Base-by-base conservation (phyloP, 192 early-diverging fungal genomes). In the Backusella circina region DNA sequence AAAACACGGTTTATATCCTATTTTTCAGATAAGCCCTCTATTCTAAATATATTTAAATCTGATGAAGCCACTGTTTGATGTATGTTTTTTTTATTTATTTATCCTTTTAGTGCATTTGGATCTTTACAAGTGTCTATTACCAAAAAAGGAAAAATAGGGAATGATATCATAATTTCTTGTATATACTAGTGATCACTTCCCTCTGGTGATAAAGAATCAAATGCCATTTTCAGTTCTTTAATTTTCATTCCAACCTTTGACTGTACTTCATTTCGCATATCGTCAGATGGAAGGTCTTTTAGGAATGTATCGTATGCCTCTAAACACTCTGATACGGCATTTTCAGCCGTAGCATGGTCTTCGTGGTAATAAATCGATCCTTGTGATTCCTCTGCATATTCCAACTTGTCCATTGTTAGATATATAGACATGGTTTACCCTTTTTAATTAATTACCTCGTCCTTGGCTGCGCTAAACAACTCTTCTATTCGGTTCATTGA, bases 341-440 rank as follows among this genome's bases (percentile, higher is more conserved):
- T 67, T 36, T 79, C 50, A 5, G 77, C 77, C 2, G 73, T 70
- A 2, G 35, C 50, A 44, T 15, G 65, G 37, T 79, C 77, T 38
- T 74, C 77, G 7, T 74, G 77, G 41, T 79, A 79, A 74, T 79
- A 79, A 28, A 73, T 50, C 7, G 77, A 79, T 64, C 77, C 77
- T 74, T 79, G 67, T 51, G 72, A 74, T 67, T 79, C 77, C 16
- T 74, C 54, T 28, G 79, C 79, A 47, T 80, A 78, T 51, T 73
- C 79, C 70, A 80, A 33, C 79, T 80, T 57, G 3, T 41, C 10
- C 1, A 9, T 15, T 57, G 1, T 9, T 54, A 9, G 0, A 54
- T 21, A 23, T 57, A 12, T 23, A n/a, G 9, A 21, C 10, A 57
- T 26, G 21, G 28, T 33, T 30, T 33, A 12, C 9, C 15, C 5